phyloP scores from a whole-genome alignment of 2,329 filamentous ascomycete species.

The Chaetomiaceae sp. region DNA sequence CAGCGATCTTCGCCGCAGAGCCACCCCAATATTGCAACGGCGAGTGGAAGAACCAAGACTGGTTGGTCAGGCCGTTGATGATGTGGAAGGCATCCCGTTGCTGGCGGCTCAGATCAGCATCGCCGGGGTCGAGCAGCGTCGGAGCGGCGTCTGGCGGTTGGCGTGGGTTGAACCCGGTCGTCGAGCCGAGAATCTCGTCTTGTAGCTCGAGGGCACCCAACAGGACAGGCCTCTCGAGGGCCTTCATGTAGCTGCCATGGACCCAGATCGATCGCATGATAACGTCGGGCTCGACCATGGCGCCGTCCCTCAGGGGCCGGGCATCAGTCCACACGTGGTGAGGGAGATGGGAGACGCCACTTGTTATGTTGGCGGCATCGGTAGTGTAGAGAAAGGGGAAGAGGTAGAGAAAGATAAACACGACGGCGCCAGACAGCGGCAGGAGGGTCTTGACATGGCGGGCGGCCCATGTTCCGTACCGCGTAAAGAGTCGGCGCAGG shows the following conservation, averaged over 20 bases:
- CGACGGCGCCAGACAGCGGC: constrained; percentile 67
- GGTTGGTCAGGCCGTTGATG: constrained; percentile 54
- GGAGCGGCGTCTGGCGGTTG: constrained; percentile 29
- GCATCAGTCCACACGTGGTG: constrained; percentile 80
- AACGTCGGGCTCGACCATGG: constrained; percentile 58
- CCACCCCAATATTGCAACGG: constrained; percentile 77
- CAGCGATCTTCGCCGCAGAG: constrained; percentile 52
- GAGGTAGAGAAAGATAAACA: constrained; percentile 67
- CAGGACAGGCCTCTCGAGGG: constrained; percentile 62
- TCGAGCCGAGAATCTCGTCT: constrained; percentile 61
- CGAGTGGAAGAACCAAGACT: constrained; percentile 77
- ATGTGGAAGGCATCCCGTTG: constrained; percentile 55
- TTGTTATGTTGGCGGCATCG: constrained; percentile 66
- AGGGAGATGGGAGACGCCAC: constrained; percentile 66
- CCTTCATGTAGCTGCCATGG: constrained; percentile 75
- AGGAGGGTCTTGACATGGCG: constrained; percentile 72
- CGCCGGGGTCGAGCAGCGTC: constrained; percentile 23
- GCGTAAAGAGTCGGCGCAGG: constrained; percentile 59
- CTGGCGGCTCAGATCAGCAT: constrained; percentile 36
- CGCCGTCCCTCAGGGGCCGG: constrained; percentile 53
- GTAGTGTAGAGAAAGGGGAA: constrained; percentile 71
- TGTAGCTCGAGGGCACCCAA: constrained; percentile 65
- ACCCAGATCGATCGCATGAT: constrained; percentile 80
- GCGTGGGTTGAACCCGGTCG: constrained; percentile 51
- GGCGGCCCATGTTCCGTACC: constrained; percentile 66